Conservation (phyloP, 1,139 yeast genomes). For the Eremothecium coryli region DNA sequence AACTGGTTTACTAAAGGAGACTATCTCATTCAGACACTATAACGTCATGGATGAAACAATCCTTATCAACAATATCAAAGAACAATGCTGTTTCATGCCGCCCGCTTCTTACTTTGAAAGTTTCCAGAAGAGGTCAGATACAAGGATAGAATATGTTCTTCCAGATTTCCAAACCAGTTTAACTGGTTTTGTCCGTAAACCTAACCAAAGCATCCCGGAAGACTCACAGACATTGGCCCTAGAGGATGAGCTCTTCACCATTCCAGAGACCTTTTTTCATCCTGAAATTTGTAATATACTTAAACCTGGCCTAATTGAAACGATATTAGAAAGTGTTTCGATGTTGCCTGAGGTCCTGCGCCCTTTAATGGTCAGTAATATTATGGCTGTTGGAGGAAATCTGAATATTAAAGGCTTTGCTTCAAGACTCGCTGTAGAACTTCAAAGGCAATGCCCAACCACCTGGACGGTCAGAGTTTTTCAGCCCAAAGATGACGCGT, state of each 20-base stretch:
- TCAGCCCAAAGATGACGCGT: slow-evolving; percentile 34
- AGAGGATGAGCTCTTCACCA: slow-evolving; percentile 74
- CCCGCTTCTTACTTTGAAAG: slow-evolving; percentile 50
- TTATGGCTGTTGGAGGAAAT: slow-evolving; percentile 77
- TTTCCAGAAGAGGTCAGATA: slow-evolving; percentile 36
- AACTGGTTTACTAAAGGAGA: slow-evolving; percentile 73
- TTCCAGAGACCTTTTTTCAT: slow-evolving; percentile 79
- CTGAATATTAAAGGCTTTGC: slow-evolving; percentile 61
- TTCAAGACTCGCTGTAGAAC: slow-evolving; percentile 48
- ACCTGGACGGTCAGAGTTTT: slow-evolving; percentile 56
- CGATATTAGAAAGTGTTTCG: slow-evolving; percentile 61
- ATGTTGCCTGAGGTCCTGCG: slow-evolving; percentile 65
- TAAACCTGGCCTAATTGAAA: slow-evolving; percentile 63
- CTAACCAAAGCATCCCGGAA: slow-evolving; percentile 31
- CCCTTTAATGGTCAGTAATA: slow-evolving; percentile 72
- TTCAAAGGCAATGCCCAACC: slow-evolving; percentile 57
- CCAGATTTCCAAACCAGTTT: slow-evolving; percentile 82
- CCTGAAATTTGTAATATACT: slow-evolving; percentile 77
- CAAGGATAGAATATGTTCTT: slow-evolving; percentile 57
- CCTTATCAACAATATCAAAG: slow-evolving; percentile 77
- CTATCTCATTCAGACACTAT: slow-evolving; percentile 83
- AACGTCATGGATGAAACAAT: slow-evolving; percentile 89
- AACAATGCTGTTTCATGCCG: slow-evolving; percentile 67
- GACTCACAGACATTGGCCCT: slow-evolving; percentile 61
- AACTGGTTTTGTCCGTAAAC: slow-evolving; percentile 51